Conservation (phyloP, 169 alveolate species). For the Cryptosporidium xiaoi region DNA sequence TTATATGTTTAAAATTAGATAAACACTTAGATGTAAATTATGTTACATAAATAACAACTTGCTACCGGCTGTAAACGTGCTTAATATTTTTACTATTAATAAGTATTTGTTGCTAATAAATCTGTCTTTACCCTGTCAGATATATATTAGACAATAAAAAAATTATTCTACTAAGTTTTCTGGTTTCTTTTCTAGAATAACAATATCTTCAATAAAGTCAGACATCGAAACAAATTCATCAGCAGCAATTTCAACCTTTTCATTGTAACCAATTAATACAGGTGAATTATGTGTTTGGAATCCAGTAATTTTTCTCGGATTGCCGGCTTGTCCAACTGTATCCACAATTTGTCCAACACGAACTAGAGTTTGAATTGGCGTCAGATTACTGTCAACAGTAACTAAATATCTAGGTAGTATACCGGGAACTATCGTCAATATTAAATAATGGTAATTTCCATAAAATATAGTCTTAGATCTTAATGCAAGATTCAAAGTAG, state of each 20-base stretch:
- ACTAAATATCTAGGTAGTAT: constrained; percentile 89
- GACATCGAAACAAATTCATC: constrained; percentile 87
- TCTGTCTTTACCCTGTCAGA: not conserved
- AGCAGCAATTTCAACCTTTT: constrained; percentile 93
- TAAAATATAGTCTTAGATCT: constrained; percentile 88
- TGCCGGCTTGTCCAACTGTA: constrained; percentile 97
- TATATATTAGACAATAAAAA: not conserved
- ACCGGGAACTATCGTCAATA: constrained; percentile 93
- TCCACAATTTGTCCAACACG: constrained; percentile 96
- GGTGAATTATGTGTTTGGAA: constrained; percentile 99
- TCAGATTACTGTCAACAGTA: constrained; percentile 90
- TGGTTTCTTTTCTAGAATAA: constrained; percentile 86
- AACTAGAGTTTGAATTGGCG: constrained; percentile 87
- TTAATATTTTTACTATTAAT: not conserved
- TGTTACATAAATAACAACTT: no score
- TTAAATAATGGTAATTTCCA: constrained; percentile 90
- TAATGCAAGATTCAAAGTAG: constrained; percentile 90
- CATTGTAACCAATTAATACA: constrained; percentile 91
- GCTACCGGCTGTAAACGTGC: no score
- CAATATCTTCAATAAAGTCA: constrained; percentile 86
- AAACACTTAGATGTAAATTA: no score
- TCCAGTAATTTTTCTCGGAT: constrained; percentile 96
- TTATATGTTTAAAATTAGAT: no score
- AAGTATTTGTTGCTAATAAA: not conserved
- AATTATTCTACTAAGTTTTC: constrained; percentile 62